phyloP scores from a whole-genome alignment of 495 filamentous ascomycete genomes.

The Chaetomium tenue region DNA sequence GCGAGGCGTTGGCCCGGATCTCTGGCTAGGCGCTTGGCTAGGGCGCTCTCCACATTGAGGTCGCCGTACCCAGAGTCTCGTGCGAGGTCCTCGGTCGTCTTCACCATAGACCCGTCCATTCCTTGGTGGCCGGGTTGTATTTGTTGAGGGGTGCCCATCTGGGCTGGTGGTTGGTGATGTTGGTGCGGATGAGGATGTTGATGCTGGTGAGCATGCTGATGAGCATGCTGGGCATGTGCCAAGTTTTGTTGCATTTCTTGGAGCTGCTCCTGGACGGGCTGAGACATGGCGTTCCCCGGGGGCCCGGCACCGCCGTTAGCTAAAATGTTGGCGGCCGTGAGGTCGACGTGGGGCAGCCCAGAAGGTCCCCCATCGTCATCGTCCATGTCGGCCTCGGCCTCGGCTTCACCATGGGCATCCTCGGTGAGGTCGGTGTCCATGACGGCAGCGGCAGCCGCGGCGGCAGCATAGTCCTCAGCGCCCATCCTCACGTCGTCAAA shows the following conservation, averaged over 20 bases:
- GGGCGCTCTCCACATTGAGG: slow-evolving; percentile 48
- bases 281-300: slow-evolving; percentile 13
- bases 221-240: slow-evolving; percentile 28
- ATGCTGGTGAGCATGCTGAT: slow-evolving; percentile 29
- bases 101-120: slow-evolving; percentile 34
- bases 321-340: slow-evolving; percentile 34
- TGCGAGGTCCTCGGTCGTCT: slow-evolving; percentile 45
- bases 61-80: slow-evolving; percentile 42
- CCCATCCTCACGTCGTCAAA: slow-evolving; percentile 44
- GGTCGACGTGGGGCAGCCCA: slow-evolving; percentile 36
- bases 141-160: slow-evolving; percentile 31
- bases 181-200: slow-evolving; percentile 28
- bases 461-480: slow-evolving; percentile 47
- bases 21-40: slow-evolving; percentile 46
- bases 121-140: slow-evolving; percentile 35
- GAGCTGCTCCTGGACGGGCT: slow-evolving; percentile 29
- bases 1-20: slow-evolving; percentile 47
- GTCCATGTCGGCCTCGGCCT: slow-evolving; percentile 36
- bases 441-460: slow-evolving; percentile 42
- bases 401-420: slow-evolving; percentile 35
- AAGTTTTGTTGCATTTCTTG: slow-evolving; percentile 22
- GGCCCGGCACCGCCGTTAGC: slow-evolving; percentile 29
- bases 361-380: slow-evolving; percentile 29
- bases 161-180: slow-evolving; percentile 26
- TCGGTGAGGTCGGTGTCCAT: slow-evolving; percentile 34